These are phyloP conservation scores for Chalciporus piperatoides DNA, from an alignment of 1,284 basidiomycete species.

Conservation along the genomic window DNA sequence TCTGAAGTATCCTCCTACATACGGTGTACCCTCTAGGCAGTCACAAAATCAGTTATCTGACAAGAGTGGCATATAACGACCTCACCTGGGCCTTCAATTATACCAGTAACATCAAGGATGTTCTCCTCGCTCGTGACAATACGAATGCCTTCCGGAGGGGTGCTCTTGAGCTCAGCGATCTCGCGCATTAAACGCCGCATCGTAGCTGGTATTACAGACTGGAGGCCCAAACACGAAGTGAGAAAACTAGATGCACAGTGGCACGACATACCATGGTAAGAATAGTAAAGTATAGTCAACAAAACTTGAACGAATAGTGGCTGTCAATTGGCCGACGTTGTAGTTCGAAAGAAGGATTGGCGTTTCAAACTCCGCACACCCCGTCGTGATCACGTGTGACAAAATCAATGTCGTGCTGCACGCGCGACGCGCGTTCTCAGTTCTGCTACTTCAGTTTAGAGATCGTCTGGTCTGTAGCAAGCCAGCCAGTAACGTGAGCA, in stretches of 20 bases:
- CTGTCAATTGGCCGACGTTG: slow-evolving; percentile 17
- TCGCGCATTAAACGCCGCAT: slow-evolving; percentile 83
- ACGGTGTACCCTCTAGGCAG: slow-evolving; percentile 79
- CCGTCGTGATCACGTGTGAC: slow-evolving; percentile 25
- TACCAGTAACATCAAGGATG: slow-evolving; percentile 75
- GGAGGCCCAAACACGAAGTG: not conserved
- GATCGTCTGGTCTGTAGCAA: too few species aligned
- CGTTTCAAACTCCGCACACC: slow-evolving; percentile 27
- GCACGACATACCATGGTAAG: slow-evolving; percentile 26
- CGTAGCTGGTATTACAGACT: slow-evolving; percentile 50
- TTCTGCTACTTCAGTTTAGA: too few species aligned
- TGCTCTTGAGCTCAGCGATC: slow-evolving; percentile 71
- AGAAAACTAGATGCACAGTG: not conserved
- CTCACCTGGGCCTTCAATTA: slow-evolving; percentile 78
- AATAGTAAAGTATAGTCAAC: slow-evolving; percentile 3
- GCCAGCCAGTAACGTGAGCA: too few species aligned
- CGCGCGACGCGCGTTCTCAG: too few species aligned
- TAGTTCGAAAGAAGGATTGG: slow-evolving; percentile 25
- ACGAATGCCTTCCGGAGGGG: slow-evolving; percentile 85
- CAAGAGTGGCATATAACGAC: slow-evolving; percentile 12
- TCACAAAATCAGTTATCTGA: slow-evolving; percentile 14
- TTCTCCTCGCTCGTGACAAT: slow-evolving; percentile 81
- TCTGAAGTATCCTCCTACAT: slow-evolving; percentile 87
- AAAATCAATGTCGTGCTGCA: slow-evolving; percentile 32
- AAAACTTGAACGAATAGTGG: slow-evolving; percentile 8